Evolutionary conservation across 2,329 filamentous ascomycete species (phyloP).

Genomic region (Colletotrichum sansevieriae): DNA sequence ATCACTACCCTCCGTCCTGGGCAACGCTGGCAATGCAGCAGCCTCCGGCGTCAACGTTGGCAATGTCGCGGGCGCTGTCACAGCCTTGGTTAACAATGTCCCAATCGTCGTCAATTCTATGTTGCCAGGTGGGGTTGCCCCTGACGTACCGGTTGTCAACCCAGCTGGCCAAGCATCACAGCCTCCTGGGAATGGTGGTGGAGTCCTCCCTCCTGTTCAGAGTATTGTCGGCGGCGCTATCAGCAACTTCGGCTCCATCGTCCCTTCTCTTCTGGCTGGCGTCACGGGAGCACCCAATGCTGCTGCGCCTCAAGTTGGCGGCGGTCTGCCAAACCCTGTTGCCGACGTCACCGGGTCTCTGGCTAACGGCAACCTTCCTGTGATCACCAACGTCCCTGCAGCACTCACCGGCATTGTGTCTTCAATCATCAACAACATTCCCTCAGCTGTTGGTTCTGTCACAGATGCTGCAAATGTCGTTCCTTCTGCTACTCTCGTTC

Average conservation of each 20-base stretch:
- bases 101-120: constrained; percentile 1
- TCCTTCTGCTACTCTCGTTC: background rate
- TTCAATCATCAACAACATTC: background rate
- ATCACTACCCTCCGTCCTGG: constrained; percentile 3
- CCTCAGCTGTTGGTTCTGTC: background rate
- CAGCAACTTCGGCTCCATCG: background rate
- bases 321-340: background rate
- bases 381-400: background rate
- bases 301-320: background rate
- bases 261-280: background rate
- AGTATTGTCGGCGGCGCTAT: background rate
- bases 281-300: background rate
- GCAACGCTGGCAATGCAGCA: background rate
- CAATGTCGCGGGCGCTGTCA: background rate
- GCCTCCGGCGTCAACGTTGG: background rate
- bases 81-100: background rate
- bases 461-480: background rate
- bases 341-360: constrained; percentile 1
- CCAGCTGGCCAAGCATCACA: constrained; percentile 1
- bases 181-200: background rate
- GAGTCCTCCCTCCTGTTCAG: background rate
- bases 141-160: background rate
- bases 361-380: background rate
- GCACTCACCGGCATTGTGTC: background rate
- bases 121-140: background rate